Percentiles rank a stretch among this genome's conserved stretches.
Evolutionary conservation across 2,329 filamentous ascomycete species (phyloP).

Genomic region (Colletotrichum siamense): DNA sequence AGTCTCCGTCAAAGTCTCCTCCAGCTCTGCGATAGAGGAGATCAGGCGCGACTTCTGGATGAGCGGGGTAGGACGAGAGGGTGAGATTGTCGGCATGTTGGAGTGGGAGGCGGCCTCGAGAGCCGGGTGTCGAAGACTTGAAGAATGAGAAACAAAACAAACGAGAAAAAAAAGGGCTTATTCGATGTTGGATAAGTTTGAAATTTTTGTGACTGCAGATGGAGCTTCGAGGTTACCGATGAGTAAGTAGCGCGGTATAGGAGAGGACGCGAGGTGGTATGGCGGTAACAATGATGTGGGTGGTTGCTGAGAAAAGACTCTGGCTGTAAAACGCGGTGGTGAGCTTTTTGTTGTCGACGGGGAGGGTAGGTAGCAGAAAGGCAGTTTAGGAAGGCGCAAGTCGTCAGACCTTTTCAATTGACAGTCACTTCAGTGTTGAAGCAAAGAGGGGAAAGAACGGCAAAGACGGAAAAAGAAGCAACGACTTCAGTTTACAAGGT

Average conservation of each 20-base stretch:
- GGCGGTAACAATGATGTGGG: background rate
- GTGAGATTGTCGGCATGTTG: background rate
- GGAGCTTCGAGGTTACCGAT: background rate
- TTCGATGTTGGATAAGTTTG: background rate
- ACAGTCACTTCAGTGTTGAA: background rate
- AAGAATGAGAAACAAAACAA: background rate
- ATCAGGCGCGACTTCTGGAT: background rate
- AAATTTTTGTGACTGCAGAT: background rate
- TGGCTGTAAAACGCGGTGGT: background rate
- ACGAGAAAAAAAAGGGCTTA: background rate
- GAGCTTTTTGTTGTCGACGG: background rate
- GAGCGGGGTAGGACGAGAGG: background rate
- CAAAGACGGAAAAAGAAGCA: background rate
- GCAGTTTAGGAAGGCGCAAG: background rate
- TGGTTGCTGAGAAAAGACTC: background rate
- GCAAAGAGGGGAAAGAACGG: background rate
- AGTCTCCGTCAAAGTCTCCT: background rate
- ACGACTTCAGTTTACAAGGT: background rate
- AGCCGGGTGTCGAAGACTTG: background rate
- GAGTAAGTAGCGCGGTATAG: background rate
- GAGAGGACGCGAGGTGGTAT: background rate
- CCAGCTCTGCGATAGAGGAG: background rate
- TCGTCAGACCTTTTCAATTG: background rate
- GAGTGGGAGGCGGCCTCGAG: background rate
- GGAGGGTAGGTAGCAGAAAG: background rate